These are phyloP conservation scores for Xylariales sp. DNA, from an alignment of 2,329 filamentous ascomycete genomes.

Conservation along the genomic window DNA sequence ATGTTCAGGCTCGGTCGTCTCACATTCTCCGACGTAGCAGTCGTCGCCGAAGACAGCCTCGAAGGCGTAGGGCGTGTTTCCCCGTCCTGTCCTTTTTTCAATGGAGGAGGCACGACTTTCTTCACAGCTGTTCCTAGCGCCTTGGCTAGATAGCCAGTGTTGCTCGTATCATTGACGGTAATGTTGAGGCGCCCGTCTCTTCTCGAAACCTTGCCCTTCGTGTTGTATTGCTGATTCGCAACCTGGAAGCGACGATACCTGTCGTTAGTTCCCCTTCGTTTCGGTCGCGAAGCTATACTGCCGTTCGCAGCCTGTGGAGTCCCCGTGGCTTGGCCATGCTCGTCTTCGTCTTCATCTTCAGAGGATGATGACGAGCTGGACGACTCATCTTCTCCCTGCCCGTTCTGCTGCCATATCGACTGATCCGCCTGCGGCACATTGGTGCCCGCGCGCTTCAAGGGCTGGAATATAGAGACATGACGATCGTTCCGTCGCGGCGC, in stretches of 20 bases:
- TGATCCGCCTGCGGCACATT: slow-evolving; percentile 16
- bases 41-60: slow-evolving; percentile 26
- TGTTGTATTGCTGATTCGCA: slow-evolving; percentile 60
- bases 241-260: slow-evolving; percentile 53
- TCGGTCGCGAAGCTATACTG: slow-evolving; percentile 9
- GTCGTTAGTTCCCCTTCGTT: slow-evolving; percentile 16
- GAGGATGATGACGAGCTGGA: slow-evolving; percentile 18
- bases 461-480: slow-evolving; percentile 11
- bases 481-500: slow-evolving; percentile 10
- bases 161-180: slow-evolving; percentile 64
- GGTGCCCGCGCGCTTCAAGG: slow-evolving; percentile 18
- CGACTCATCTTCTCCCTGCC: slow-evolving; percentile 11
- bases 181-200: slow-evolving; percentile 68
- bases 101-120: slow-evolving; percentile 41
- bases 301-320: too few species aligned
- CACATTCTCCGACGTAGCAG: slow-evolving; percentile 23
- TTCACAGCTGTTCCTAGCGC: slow-evolving; percentile 61
- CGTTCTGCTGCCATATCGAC: slow-evolving; percentile 9
- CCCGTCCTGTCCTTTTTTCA: slow-evolving; percentile 23
- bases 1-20: slow-evolving; percentile 62
- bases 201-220: slow-evolving; percentile 60
- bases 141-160: slow-evolving; percentile 69
- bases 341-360: slow-evolving; percentile 14
- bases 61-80: slow-evolving; percentile 13
- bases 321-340: too few species aligned